phyloP scores from a whole-genome alignment of 2,329 filamentous ascomycete species.

The Fusarium nodosum region DNA sequence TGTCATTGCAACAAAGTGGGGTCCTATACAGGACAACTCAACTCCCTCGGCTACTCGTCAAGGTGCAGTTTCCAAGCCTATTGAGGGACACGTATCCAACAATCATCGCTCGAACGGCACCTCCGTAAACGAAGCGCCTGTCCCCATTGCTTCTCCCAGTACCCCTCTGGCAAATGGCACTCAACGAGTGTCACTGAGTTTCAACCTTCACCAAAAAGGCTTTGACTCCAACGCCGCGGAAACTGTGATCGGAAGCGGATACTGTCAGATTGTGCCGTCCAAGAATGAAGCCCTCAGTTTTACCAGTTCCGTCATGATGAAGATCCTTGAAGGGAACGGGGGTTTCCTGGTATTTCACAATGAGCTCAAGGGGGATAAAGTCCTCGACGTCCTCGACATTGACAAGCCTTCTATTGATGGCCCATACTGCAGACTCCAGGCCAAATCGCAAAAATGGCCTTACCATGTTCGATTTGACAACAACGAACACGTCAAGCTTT shows the following conservation, averaged over 20 bases:
- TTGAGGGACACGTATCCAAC: not conserved
- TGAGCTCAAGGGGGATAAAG: constrained; percentile 19
- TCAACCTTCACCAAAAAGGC: not conserved
- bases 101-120: not conserved
- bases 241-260: constrained; percentile 33
- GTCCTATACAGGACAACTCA: not conserved
- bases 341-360: constrained; percentile 28
- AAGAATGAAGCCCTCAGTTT: constrained; percentile 23
- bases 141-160: not conserved
- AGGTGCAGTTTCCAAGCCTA: no score
- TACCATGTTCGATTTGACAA: constrained; percentile 43
- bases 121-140: not conserved
- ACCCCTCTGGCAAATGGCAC: not conserved
- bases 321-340: constrained; percentile 15
- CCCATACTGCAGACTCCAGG: constrained; percentile 42
- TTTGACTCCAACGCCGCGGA: constrained; percentile 12
- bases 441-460: not conserved
- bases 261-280: constrained; percentile 34
- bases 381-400: constrained; percentile 45
- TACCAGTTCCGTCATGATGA: constrained; percentile 34
- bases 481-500: constrained; percentile 29
- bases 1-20: constrained; percentile 22
- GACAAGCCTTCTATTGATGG: constrained; percentile 36
- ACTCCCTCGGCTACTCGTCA: not conserved
- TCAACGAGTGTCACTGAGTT: not conserved